phyloP scores from a whole-genome alignment of 2,329 filamentous ascomycete species.

The Fusarium penzigii region DNA sequence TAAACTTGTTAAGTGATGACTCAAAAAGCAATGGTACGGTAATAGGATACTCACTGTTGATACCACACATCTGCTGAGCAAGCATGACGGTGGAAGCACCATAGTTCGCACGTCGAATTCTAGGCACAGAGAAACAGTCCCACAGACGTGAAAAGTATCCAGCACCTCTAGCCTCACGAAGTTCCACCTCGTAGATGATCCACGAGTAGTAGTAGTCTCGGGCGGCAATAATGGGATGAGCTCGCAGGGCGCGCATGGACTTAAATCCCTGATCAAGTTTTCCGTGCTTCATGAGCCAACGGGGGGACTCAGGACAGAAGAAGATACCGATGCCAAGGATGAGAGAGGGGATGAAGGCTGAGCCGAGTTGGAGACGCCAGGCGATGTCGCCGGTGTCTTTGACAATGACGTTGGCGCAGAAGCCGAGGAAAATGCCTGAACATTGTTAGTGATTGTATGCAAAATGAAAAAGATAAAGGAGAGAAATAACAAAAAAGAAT shows the following conservation, averaged over 20 bases:
- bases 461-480: too few relatives aligned
- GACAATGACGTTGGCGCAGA: conserved; percentile 54
- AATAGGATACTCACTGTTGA: neutral
- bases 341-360: conserved; percentile 53
- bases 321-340: conserved; percentile 57
- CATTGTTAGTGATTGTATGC: neutral
- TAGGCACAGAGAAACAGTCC: conserved; percentile 1
- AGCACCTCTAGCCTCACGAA: too few relatives aligned
- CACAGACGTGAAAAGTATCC: too few relatives aligned
- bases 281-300: conserved; percentile 61
- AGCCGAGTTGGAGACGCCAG: conserved; percentile 61
- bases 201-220: too few relatives aligned
- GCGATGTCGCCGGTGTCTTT: conserved; percentile 51
- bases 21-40: too few relatives aligned
- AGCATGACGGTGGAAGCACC: conserved; percentile 1
- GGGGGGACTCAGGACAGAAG: conserved; percentile 61
- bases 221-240: too few relatives aligned
- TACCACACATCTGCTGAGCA: conserved; percentile 7
- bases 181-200: too few relatives aligned
- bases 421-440: conserved; percentile 36
- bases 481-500: too few relatives aligned
- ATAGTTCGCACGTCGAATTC: conserved; percentile 32
- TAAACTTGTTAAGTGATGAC: neutral
- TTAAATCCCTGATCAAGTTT: conserved; percentile 55
- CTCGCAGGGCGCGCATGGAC: conserved; percentile 36